These are phyloP conservation scores for Blepharisma undulans DNA, from an alignment of 169 alveolate genomes.

Conservation along the genomic window DNA sequence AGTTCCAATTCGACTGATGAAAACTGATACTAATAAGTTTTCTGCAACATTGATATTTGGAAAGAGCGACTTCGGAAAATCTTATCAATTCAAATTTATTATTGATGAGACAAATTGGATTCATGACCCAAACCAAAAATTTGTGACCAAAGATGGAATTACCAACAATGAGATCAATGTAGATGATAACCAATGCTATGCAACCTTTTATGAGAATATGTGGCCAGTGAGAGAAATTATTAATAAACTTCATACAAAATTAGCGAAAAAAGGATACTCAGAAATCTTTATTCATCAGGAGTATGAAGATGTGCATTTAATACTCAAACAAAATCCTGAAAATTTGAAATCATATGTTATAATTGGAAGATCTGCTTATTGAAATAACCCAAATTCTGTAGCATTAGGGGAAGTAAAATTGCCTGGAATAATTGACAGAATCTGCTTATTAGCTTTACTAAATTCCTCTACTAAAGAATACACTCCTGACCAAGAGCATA, in stretches of 20 bases:
- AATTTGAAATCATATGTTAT: background rate
- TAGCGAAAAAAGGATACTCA: slow-evolving; percentile 59
- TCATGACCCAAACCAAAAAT: slow-evolving; percentile 68
- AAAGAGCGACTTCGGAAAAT: slow-evolving; percentile 39
- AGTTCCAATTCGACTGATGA: slow-evolving; percentile 60
- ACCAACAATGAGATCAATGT: slow-evolving; percentile 70
- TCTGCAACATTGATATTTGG: slow-evolving; percentile 32
- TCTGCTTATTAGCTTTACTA: background rate
- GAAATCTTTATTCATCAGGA: slow-evolving; percentile 49
- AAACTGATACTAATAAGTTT: slow-evolving; percentile 22
- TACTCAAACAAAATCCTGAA: slow-evolving; percentile 59
- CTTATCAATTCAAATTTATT: slow-evolving; percentile 78
- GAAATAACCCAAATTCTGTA: background rate
- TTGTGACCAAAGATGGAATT: slow-evolving; percentile 76
- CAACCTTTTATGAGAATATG: slow-evolving; percentile 30
- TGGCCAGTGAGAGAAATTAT: slow-evolving; percentile 74
- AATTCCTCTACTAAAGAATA: too few relatives aligned
- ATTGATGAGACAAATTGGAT: slow-evolving; percentile 86
- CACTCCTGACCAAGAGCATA: background rate
- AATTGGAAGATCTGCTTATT: background rate
- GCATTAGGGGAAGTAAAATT: background rate
- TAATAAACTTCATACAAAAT: slow-evolving; percentile 73
- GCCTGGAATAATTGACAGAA: background rate
- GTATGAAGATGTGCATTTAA: slow-evolving; percentile 53
- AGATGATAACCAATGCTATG: background rate